phyloP scores from a whole-genome alignment of 306 rosid species.

The Albizia julibrissin region DNA sequence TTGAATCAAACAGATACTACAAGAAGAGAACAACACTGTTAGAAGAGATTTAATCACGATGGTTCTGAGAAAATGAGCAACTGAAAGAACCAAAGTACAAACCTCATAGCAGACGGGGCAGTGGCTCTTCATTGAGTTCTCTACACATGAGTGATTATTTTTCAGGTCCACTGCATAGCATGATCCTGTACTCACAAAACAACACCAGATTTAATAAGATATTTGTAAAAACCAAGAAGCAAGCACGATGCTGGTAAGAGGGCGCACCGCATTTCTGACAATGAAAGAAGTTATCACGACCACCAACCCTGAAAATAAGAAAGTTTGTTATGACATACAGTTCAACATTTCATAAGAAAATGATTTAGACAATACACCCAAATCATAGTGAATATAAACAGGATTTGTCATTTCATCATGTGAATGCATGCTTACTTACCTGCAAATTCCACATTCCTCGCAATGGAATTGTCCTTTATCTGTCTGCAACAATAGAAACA shows the following conservation, averaged over 20 bases:
- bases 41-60: constrained; percentile 25
- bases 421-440: constrained; percentile 43
- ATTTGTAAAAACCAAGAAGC: background rate
- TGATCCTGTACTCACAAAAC: constrained; percentile 46
- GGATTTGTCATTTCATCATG: constrained; percentile 15
- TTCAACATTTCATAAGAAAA: constrained; percentile 4
- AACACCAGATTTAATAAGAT: background rate
- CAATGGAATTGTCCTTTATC: constrained; percentile 68
- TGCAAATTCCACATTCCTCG: constrained; percentile 75
- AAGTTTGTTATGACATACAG: constrained; percentile 16
- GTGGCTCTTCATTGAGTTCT: constrained; percentile 70
- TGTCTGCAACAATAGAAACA: constrained; percentile 49
- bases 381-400: background rate
- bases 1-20: constrained; percentile 79
- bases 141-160: constrained; percentile 68
- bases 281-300: constrained; percentile 63
- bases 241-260: background rate
- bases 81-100: constrained; percentile 31
- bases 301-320: constrained; percentile 56
- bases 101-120: constrained; percentile 89
- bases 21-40: constrained; percentile 34
- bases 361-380: background rate
- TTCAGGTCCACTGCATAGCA: constrained; percentile 53
- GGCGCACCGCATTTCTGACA: constrained; percentile 67
- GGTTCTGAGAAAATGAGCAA: constrained; percentile 21